These are phyloP conservation scores for Exophiala sideris DNA, from an alignment of 2,329 filamentous ascomycete genomes.

Conservation along the genomic window DNA sequence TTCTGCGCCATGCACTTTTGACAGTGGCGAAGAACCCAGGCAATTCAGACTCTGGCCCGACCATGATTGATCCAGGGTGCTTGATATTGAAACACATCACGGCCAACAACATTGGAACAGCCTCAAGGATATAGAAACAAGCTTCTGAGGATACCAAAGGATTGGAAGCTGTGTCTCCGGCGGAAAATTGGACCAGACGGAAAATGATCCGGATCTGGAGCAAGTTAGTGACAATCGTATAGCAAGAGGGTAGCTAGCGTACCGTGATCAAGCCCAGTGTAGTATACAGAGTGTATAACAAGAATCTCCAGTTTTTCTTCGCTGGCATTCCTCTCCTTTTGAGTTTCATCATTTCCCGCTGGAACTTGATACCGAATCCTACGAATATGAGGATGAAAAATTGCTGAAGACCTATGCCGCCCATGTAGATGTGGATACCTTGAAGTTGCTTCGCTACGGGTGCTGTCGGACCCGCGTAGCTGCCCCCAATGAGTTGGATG, in stretches of 20 bases:
- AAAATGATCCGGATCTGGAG: slow-evolving; percentile 49
- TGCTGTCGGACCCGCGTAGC: slow-evolving; percentile 33
- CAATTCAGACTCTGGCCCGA: background rate
- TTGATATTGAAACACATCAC: slow-evolving; percentile 23
- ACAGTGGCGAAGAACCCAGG: background rate
- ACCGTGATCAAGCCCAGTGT: slow-evolving; percentile 49
- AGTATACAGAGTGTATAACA: slow-evolving; percentile 52
- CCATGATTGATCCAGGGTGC: background rate
- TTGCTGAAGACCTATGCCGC: slow-evolving; percentile 52
- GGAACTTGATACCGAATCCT: slow-evolving; percentile 40
- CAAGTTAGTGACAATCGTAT: background rate
- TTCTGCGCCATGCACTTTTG: background rate
- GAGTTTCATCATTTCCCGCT: slow-evolving; percentile 30
- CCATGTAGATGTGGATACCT: slow-evolving; percentile 53
- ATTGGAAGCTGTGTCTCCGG: slow-evolving; percentile 49
- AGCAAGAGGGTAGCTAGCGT: background rate
- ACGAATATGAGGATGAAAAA: slow-evolving; percentile 51
- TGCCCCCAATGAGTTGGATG: slow-evolving; percentile 40
- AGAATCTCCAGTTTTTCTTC: slow-evolving; percentile 10
- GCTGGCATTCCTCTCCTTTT: slow-evolving; percentile 28
- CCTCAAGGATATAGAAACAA: slow-evolving; percentile 40
- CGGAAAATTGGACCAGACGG: slow-evolving; percentile 58
- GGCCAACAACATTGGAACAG: slow-evolving; percentile 38
- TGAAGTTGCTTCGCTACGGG: slow-evolving; percentile 28
- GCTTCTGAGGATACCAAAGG: slow-evolving; percentile 51